Evolutionary conservation across 768 basidiomycete genomes (phyloP), one percentile per base, ranked within the genome.

Genomic region (Tylopilus cervinicoccineus): DNA sequence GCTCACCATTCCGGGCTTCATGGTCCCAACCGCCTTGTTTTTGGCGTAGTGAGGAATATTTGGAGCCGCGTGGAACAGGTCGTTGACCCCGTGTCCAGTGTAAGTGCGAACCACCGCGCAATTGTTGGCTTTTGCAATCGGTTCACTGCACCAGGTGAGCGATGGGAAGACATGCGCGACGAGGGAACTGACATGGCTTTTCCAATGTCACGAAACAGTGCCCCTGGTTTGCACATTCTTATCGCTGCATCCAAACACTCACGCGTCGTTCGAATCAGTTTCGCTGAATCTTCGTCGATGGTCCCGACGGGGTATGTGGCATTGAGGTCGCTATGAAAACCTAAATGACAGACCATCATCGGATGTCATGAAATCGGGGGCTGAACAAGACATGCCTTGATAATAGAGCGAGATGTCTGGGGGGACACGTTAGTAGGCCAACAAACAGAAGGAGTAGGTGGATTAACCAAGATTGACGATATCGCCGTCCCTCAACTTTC

Each of bases 31-130:
- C 34, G 89, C 90, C 68, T 93, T 95, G 62, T 91, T 94, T 65
- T 93, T 93, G 19, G 90, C 91, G 57, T 95, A 96, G 70, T 96
- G 94, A 11, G 93, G 91, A 33, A 96, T 81, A 65, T 93, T 96
- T 1, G 94, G 94, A 1, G 83, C 59, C 48, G 70, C 71, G 64
- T 96, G 93, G 76, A 95, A 96, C 51, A 91, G 72, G 48, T 88
- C 72, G 65, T 95, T 85, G 62, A 93, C 79, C 31, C 93, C 93
- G 63, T 95, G 94, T 13, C 91, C 94, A 4, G 88, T 92, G 66
- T 93, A 98, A 24, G 84, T 84, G 60, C 91, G 81, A 28, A 98
- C 93, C 33, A 90, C 87, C n/a, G 88, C 79, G 70, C 92, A 98
- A 6, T 86, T 87, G 48, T 85, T 84, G 14, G 83, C 76, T 47